Percentiles rank a stretch among this genome's conserved stretches.
Conservation (phyloP, 306 rosid species). For the Biancaea sappan region DNA sequence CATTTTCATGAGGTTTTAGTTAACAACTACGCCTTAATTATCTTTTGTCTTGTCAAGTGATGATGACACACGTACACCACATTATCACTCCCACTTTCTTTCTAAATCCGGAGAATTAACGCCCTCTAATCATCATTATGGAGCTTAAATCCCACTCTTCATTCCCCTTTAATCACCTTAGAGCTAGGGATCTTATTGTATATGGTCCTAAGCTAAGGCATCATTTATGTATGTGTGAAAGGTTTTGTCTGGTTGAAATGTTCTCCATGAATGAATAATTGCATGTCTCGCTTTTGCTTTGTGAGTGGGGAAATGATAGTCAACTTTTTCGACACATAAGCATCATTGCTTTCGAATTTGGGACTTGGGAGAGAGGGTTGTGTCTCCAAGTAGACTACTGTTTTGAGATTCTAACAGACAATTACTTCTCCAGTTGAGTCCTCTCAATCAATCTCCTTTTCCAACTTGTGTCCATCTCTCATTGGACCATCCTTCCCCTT, state of each 20-base stretch:
- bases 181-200: too few relatives aligned
- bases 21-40: conserved; percentile 54
- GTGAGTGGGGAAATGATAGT: conserved; percentile 61
- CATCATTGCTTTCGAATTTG: conserved; percentile 59
- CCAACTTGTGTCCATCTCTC: conserved; percentile 30
- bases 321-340: conserved; percentile 56
- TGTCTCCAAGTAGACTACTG: conserved; percentile 51
- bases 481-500: conserved; percentile 27
- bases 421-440: conserved; percentile 35
- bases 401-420: conserved; percentile 49
- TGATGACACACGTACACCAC: conserved; percentile 57
- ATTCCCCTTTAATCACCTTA: conserved; percentile 24
- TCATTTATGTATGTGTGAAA: conserved; percentile 55
- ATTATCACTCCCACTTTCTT: conserved; percentile 49
- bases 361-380: conserved; percentile 56
- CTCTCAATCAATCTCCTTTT: conserved; percentile 49
- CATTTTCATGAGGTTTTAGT: conserved; percentile 47
- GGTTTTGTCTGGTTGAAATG: conserved; percentile 64
- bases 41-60: conserved; percentile 60
- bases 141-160: conserved; percentile 16
- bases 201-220: too few relatives aligned
- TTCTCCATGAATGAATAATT: conserved; percentile 66
- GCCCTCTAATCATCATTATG: conserved; percentile 41
- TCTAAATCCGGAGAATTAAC: conserved; percentile 50
- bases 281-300: conserved; percentile 65